Evolutionary conservation across 75 land plant species (phyloP), one percentile per base, ranked within the genome.

Genomic region (Picea glauca): DNA sequence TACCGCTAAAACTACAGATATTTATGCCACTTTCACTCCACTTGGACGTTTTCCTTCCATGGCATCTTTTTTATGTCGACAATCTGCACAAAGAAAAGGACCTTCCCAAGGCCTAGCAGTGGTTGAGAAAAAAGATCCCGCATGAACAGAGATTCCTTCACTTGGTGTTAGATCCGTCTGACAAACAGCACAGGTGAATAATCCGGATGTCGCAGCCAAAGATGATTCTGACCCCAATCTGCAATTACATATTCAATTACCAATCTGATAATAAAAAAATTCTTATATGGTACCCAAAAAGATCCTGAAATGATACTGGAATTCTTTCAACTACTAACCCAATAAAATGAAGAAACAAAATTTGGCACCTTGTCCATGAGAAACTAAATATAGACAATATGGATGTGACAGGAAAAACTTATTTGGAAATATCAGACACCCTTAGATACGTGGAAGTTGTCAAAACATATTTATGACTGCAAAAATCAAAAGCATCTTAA

Each of bases 91-190:
- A 4, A 96, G 89, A 66, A 96, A 94, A 58, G 98, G 98, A 1
- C 98, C 98, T 75, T 96, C 85, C 89, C 94, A 88, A 14, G 93
- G 91, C 80, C 78, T 83, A 40, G 87, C 74, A 32, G 85, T 90
- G 59, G 81, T 80, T 13, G 96, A 89, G 85, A 91, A 89, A 64
- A 88, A 81, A 60, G 98, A 86, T 12, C 95, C 98, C n/a, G 92
- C 93, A 81, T 92, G 92, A 18, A 92, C 91, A 4, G 93, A 90
- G 35, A 91, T 84, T 14, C 93, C 98, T 76, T 94, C 98, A 58
- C 81, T 84, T 4, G 93, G 87, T 35, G 86, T 83, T 12, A 92
- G 80, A 67, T 92, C 96, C 13, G 81, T 87, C 76, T 94, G 99
- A 74, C 98, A 96, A 58, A 94, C 83, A 2, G 92, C 97, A 79